Conservation (phyloP, 2,329 filamentous ascomycete genomes). For the Zymoseptoria pseudotritici region DNA sequence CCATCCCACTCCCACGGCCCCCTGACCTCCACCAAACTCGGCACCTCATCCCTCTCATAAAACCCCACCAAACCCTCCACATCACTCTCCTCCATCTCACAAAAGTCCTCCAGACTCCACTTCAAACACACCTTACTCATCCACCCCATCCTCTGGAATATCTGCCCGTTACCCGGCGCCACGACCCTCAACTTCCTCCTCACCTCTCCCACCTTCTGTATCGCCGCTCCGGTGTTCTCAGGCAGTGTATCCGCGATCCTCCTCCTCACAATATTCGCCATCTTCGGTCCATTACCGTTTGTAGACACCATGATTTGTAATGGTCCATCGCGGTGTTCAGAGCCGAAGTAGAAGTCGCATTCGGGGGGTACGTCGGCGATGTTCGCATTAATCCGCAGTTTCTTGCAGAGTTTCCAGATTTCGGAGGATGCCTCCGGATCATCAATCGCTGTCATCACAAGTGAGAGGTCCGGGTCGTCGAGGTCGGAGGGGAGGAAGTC, state of each 20-base stretch:
- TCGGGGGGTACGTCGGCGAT: conserved; percentile 95
- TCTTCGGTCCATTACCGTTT: conserved; percentile 87
- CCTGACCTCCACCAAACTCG: conserved; percentile 38
- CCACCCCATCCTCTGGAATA: conserved; percentile 87
- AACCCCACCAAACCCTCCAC: conserved; percentile 78
- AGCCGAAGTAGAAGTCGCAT: conserved; percentile 98
- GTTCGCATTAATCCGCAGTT: conserved; percentile 76
- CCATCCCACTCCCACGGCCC: conserved; percentile 39
- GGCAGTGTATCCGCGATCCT: conserved; percentile 74
- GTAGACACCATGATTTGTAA: conserved; percentile 98
- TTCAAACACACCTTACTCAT: conserved; percentile 87
- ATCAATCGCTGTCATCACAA: conserved; percentile 91
- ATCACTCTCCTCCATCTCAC: conserved; percentile 68
- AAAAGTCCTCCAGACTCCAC: conserved; percentile 79
- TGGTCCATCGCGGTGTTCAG: conserved; percentile 87
- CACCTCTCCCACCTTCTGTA: conserved; percentile 74
- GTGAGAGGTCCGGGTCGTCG: conserved; percentile 58
- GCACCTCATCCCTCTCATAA: conserved; percentile 49
- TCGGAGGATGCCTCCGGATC: conserved; percentile 82
- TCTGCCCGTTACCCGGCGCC: conserved; percentile 64
- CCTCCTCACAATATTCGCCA: conserved; percentile 78
- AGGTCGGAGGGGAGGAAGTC: conserved; percentile 82
- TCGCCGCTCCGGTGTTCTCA: conserved; percentile 72
- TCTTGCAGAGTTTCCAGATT: conserved; percentile 91
- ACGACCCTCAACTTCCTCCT: conserved; percentile 70